Conservation (phyloP, 2,329 filamentous ascomycete genomes). For the Aspergillus pseudotamarii region DNA sequence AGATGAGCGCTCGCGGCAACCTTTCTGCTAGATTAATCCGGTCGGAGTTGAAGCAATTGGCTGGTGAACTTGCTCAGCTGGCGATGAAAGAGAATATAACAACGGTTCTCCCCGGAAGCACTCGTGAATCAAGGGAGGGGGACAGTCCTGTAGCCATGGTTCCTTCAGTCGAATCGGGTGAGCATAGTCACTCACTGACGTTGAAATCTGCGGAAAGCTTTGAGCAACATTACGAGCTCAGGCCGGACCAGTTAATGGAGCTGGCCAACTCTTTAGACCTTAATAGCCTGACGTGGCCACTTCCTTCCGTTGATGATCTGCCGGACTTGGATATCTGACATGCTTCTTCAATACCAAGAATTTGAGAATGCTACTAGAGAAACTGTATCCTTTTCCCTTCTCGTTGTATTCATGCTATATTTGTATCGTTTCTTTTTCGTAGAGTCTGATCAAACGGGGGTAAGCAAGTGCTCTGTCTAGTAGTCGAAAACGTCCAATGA, state of each 20-base stretch:
- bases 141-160: not conserved
- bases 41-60: conserved; percentile 14
- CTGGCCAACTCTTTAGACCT: conserved; percentile 4
- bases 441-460: no score
- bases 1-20: conserved; percentile 47
- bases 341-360: no score
- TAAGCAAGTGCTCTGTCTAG: no score
- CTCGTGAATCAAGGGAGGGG: not conserved
- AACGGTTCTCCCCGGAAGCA: not conserved
- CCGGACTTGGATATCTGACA: no score
- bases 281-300: conserved; percentile 3
- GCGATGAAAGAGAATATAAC: not conserved
- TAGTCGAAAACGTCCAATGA: no score
- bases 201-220: not conserved
- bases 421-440: no score
- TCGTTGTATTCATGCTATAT: no score
- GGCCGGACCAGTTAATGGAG: conserved; percentile 1
- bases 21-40: conserved; percentile 42
- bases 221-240: conserved; percentile 1
- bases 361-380: no score
- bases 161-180: not conserved
- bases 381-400: no score
- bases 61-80: conserved; percentile 12
- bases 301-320: no score
- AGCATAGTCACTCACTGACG: not conserved